Base-by-base conservation (phyloP, 2,329 filamentous ascomycete species). In the Cladophialophora psammophila region DNA sequence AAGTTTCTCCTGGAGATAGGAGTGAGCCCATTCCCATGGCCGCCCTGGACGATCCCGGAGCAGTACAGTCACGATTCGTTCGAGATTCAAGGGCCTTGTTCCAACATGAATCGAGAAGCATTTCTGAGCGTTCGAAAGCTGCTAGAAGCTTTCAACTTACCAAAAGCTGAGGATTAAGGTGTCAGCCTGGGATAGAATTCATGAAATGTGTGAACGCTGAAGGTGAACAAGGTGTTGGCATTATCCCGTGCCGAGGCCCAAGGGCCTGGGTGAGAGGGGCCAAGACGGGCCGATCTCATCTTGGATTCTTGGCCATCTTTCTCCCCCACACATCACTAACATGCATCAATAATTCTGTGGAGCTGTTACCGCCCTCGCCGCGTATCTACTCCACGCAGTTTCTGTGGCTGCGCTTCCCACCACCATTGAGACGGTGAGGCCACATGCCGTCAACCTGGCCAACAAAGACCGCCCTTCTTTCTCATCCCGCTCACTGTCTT, bases 111-210 rank as follows among this genome's bases (percentile, higher is more conserved):
- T 13, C 48, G 53, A 45, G 60, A 63, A 20, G 60, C 60, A 20
- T 63, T 63, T 20, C 20, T 32, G n/a, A 13, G 50, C 34, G 40
- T 13, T 55, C 60, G 57, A 57, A 32, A 13, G 52, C 13, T 63
- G 32, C 60, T 63, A 8, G 60, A 63, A 36, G n/a, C 48, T 13
- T 63, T 52, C 20, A 32, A 45, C 60, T 63, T 63, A 32, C 60
- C 60, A 26, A 63, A 63, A 63, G 32, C 6, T 63, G 26, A 55
- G 53, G 60, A 55, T 63, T 2, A 26, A 26, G 26, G 26, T 26
- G 26, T 26, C 2, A 26, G 3, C 26, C 26, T 26, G 26, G 26
- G 26, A 26, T 26, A 26, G 26, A 26, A 26, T 26, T 26, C 26
- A 26, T 2, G 26, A 26, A 26, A 26, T 26, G 26, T 26, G 2